phyloP scores from a whole-genome alignment of 1,284 basidiomycete genomes.

The Heterobasidion occidentale region DNA sequence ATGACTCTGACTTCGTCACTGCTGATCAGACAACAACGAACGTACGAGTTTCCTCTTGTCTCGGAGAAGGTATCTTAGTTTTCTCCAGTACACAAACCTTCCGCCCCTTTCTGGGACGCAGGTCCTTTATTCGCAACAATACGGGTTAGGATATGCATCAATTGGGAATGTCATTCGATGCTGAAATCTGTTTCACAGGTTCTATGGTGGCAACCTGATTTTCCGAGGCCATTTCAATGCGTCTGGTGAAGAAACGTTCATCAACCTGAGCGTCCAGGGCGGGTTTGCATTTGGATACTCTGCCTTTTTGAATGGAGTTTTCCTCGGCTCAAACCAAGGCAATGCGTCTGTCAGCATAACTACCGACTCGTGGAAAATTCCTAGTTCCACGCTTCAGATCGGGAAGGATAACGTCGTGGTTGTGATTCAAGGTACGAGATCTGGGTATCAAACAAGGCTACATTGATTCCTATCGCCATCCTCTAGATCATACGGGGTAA shows the following conservation, averaged over 20 bases:
- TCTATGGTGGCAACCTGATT: neutral
- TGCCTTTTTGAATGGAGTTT: slow-evolving; percentile 42
- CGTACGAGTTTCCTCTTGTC: neutral
- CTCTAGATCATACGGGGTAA: neutral
- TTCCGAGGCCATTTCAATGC: neutral
- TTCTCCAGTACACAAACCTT: slow-evolving; percentile 35
- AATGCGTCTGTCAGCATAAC: slow-evolving; percentile 30
- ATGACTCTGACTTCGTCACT: neutral
- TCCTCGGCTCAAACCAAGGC: slow-evolving; percentile 40
- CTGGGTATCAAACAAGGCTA: neutral
- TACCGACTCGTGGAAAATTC: neutral
- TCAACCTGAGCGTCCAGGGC: slow-evolving; percentile 34
- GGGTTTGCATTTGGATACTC: slow-evolving; percentile 43
- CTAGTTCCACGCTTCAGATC: neutral
- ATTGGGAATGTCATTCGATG: slow-evolving; percentile 2
- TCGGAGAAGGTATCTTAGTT: slow-evolving; percentile 10
- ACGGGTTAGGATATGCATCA: slow-evolving; percentile 26
- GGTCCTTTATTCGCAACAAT: slow-evolving; percentile 43
- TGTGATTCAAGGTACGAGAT: neutral
- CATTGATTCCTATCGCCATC: neutral
- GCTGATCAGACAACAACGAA: neutral
- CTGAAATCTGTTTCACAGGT: neutral
- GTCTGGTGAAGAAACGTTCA: neutral
- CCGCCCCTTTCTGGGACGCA: slow-evolving; percentile 31
- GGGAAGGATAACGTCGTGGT: neutral